Conservation (phyloP, 106 monocot species). For the Allium sativum region DNA sequence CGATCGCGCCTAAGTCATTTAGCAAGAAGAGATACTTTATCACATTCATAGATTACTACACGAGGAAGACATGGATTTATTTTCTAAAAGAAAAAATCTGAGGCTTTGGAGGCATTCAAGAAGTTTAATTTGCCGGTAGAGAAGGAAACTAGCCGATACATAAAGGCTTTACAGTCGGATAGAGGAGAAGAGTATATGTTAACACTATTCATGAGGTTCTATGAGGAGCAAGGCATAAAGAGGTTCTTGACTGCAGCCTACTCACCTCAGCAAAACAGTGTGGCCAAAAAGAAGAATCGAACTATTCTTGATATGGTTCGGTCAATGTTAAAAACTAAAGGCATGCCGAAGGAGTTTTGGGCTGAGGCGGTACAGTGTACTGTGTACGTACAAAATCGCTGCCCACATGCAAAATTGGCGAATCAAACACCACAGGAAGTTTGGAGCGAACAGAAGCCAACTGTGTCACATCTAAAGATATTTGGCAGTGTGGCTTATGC, state of each 20-base stretch:
- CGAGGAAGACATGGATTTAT: background rate
- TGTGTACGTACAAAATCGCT: no score
- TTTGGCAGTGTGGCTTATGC: no score
- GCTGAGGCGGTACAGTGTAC: no score
- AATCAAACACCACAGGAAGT: no score
- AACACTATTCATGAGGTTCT: background rate
- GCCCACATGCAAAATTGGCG: no score
- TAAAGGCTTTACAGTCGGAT: background rate
- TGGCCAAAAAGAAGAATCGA: slow-evolving; percentile 1
- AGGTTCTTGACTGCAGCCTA: background rate
- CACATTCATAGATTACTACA: background rate
- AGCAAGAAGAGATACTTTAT: background rate
- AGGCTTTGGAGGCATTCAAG: background rate
- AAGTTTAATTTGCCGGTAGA: background rate
- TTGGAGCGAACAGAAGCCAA: no score
- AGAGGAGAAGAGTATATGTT: background rate
- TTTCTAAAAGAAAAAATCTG: background rate
- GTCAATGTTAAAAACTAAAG: slow-evolving; percentile 7
- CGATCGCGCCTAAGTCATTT: background rate
- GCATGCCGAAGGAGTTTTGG: slow-evolving; percentile 2
- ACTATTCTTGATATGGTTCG: background rate
- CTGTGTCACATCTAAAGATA: no score
- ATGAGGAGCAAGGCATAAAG: background rate
- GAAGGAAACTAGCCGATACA: background rate
- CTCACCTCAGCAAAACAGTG: slow-evolving; percentile 7